Evolutionary conservation across 2,329 filamentous ascomycete species (phyloP).

Genomic region (Dothistroma septosporum): DNA sequence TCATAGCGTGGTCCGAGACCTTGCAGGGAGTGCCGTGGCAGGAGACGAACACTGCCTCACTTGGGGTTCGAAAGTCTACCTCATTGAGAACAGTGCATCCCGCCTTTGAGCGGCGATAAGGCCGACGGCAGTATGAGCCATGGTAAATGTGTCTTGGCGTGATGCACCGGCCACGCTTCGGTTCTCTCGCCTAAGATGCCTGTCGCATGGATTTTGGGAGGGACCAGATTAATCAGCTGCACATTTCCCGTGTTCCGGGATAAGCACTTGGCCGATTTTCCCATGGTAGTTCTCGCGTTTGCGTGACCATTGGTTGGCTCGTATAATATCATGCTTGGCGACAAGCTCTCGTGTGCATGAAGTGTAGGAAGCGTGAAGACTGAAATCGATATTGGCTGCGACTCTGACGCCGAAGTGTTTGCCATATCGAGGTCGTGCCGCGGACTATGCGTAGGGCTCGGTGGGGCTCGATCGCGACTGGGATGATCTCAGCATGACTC

Average conservation of each 20-base stretch:
- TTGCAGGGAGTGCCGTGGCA: no score
- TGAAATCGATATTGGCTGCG: not conserved
- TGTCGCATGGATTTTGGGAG: not conserved
- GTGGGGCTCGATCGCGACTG: not conserved
- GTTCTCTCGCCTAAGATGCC: not conserved
- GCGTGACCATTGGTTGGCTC: not conserved
- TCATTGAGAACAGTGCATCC: not conserved
- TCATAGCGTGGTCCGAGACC: no score
- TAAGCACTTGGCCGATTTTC: not conserved
- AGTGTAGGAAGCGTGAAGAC: not conserved
- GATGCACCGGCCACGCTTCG: not conserved
- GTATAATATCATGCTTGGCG: not conserved
- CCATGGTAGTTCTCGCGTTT: not conserved
- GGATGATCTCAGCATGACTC: not conserved
- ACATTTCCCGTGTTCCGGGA: not conserved
- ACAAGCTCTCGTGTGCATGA: not conserved
- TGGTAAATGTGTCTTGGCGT: not conserved
- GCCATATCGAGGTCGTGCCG: not conserved
- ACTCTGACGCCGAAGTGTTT: not conserved
- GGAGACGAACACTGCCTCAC: no score
- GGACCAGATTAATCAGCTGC: not conserved
- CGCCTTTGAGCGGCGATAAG: not conserved
- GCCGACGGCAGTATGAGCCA: not conserved
- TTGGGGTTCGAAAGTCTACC: not conserved
- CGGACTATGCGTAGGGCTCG: not conserved